Evolutionary conservation across 2,329 filamentous ascomycete species (phyloP), one percentile per base, ranked within the genome.

Genomic region (Colletotrichum trifolii): DNA sequence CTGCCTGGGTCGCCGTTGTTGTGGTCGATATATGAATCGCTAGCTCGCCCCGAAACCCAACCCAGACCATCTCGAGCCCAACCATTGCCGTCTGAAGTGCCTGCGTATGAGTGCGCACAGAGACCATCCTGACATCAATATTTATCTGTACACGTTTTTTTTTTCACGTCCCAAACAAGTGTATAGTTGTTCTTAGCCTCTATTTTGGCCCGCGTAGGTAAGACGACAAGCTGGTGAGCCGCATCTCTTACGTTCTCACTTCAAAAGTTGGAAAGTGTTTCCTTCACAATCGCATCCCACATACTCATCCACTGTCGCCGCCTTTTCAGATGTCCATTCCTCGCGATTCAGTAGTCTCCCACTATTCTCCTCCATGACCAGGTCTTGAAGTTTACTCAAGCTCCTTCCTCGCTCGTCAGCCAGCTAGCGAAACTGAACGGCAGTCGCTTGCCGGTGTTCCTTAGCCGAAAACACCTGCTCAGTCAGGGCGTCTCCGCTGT

Each of bases 181-280:
- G 10, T 8, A 25, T 5, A 4, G 25, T 25, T 25, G 2, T 5
- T 25, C 25, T 25, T 25, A 25, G 25, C 25, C 25, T 25, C 25
- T 25, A 25, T 25, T 25, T 25, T 25, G 25, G 4, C 25, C 25
- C 25, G 25, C 25, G 25, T 25, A 25, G 25, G 25, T 25, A 25
- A 25, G 25, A 25, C 25, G 40, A 34, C 45, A 42, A 57, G 42
- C 36, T 17, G 45, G 61, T 64, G 57, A 64, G 61, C 57, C 57
- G 17, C 57, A 61, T 60, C 36, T 53, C 56, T 13, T 49, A 60
- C 54, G 15, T 54, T 63, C 35, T 40, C 53, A 36, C 36, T 35
- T n/a, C 36, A 42, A 12, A 8, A 4, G 25, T 1, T 5, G 17
- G 52, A 10, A n/a, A 42, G 2, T 36, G 36, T n/a, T 1, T 35